phyloP scores from a whole-genome alignment of 2,329 filamentous ascomycete genomes.

The Colletotrichum kahawae region DNA sequence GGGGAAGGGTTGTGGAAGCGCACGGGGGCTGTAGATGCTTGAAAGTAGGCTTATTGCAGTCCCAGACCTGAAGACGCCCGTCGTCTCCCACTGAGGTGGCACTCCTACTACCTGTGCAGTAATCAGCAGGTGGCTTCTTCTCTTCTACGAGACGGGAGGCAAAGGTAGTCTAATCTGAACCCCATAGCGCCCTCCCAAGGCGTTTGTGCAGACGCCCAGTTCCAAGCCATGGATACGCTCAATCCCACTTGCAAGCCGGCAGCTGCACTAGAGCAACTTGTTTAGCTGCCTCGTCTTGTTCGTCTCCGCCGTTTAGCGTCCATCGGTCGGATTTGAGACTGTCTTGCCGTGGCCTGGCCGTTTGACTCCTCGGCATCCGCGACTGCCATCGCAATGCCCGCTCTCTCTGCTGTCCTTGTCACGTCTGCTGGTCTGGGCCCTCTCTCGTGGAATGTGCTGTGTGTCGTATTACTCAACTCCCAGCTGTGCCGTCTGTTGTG shows the following conservation, averaged over 20 bases:
- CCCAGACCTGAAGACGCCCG: neutral
- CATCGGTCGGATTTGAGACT: neutral
- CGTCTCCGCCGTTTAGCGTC: neutral
- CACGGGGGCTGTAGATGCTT: neutral
- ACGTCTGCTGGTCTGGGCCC: neutral
- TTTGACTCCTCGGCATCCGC: neutral
- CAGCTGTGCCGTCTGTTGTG: neutral
- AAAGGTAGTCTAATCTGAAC: neutral
- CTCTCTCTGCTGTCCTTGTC: neutral
- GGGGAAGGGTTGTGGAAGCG: constrained; percentile 5
- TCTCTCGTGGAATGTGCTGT: neutral
- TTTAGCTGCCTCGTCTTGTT: neutral
- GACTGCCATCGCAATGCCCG: neutral
- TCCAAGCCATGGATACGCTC: neutral
- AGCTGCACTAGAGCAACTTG: neutral
- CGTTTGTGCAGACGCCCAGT: neutral
- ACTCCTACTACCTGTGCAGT: neutral
- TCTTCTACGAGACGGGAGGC: neutral
- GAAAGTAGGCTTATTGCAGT: neutral
- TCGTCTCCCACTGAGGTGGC: neutral
- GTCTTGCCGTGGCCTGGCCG: neutral
- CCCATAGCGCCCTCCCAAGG: neutral
- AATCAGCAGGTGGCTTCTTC: neutral
- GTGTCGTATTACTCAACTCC: neutral
- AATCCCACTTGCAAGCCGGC: neutral